phyloP scores from a whole-genome alignment of 306 rosid species.

The Rosa multiflora region DNA sequence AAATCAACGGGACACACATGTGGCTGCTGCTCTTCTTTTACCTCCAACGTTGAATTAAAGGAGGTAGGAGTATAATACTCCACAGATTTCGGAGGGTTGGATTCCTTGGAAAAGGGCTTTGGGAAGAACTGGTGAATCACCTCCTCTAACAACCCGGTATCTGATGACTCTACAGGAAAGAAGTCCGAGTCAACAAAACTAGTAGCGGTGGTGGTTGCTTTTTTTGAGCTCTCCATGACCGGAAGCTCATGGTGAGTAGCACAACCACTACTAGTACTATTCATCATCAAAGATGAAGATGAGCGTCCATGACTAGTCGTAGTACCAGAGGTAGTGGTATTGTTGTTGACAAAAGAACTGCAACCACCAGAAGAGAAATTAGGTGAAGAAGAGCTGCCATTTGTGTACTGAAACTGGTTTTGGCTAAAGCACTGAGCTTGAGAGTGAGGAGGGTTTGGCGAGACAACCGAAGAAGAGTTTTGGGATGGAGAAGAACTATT shows the following conservation, averaged over 20 bases:
- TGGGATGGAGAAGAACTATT: slow-evolving; percentile 22
- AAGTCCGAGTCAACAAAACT: slow-evolving; percentile 30
- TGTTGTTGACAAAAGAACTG: background rate
- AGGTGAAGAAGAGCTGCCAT: background rate
- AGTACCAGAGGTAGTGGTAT: background rate
- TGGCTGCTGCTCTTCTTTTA: slow-evolving; percentile 14
- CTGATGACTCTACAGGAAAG: slow-evolving; percentile 48
- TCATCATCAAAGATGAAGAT: background rate
- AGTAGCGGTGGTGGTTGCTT: background rate
- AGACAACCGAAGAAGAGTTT: background rate
- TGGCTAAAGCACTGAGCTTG: background rate
- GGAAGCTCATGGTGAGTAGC: slow-evolving; percentile 1
- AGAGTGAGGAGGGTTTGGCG: slow-evolving; percentile 9
- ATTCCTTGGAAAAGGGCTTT: slow-evolving; percentile 31
- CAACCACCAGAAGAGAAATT: background rate
- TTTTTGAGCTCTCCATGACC: background rate
- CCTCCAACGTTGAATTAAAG: background rate
- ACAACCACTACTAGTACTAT: background rate
- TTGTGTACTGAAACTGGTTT: background rate
- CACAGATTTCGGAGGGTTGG: background rate
- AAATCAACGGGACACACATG: slow-evolving; percentile 12
- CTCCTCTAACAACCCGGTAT: slow-evolving; percentile 78
- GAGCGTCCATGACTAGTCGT: background rate
- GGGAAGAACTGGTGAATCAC: slow-evolving; percentile 60
- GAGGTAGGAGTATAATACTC: background rate